Base-by-base conservation (phyloP, 2,329 filamentous ascomycete genomes). In the Verticillium zaregamsianum region DNA sequence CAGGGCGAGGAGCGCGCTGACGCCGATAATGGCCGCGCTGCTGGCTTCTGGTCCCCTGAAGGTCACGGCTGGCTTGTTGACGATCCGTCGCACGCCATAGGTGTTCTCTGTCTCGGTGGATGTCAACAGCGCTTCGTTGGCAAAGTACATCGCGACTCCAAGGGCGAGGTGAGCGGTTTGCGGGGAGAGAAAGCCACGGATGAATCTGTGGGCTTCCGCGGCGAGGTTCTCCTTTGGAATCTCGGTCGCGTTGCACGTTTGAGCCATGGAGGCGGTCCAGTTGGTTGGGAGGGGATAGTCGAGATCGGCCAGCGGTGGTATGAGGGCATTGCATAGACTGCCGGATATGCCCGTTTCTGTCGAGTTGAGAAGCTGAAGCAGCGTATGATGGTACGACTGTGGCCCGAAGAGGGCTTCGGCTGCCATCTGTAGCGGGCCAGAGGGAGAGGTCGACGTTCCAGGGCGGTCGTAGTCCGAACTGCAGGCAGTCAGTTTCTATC, bases 131-230 rank as follows among this genome's bases (percentile, higher is more conserved):
- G 62, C 63, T 6, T 25, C 58, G 33, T 65, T 65, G 8, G 62
- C 61, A 20, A 65, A 55, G 39, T 62, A 65, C 59, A 65, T 65
- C 3, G 55, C 9, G 17, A 65, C 59, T 7, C 62, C 63, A 15
- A 65, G 59, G 15, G 33, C 55, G 3, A n/a, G 15, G 17, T 32
- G 9, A 11, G 25, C 55, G 5, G 33, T 23, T 15, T 33, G 20
- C 9, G 20, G 55, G 12, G 31, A n/a, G 33, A 32, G 31, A 11
- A 56, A 56, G 25, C 17, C 55, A 5, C 28, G n/a, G 25, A 37
- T 14, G 17, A 37, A 33, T 9, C 8, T 33, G 25, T 56, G 20
- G 15, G 55, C 55, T 33, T 33, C 55, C 23, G 33, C 25, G 28
- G 55, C 25, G n/a, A 56, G 55, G 11, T 11, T 37, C 33, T 59